Evolutionary conservation across 495 filamentous ascomycete species (phyloP).

Genomic region (Penicillium cataractarum): DNA sequence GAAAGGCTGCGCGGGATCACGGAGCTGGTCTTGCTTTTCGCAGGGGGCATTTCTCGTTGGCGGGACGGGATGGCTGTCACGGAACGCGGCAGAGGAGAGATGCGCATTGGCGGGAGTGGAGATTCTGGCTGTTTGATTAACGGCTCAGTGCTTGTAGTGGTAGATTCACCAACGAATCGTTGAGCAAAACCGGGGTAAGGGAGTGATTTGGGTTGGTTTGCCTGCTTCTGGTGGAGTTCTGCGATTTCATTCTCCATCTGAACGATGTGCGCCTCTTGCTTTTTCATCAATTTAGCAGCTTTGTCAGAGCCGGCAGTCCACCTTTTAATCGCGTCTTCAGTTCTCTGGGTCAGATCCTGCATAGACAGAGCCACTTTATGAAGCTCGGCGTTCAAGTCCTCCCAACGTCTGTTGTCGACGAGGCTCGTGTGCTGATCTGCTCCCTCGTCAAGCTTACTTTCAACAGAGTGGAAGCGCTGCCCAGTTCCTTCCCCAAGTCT

Average conservation of each 20-base stretch:
- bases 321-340: slow-evolving; percentile 5
- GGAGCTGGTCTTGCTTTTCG: not conserved
- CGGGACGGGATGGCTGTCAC: not conserved
- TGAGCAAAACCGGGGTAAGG: not conserved
- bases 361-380: slow-evolving; percentile 7
- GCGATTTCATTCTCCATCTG: slow-evolving; percentile 1
- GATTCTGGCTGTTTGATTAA: slow-evolving; percentile 3
- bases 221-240: not conserved
- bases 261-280: not conserved
- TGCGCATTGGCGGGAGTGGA: not conserved
- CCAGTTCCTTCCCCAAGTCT: slow-evolving; percentile 8
- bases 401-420: slow-evolving; percentile 15
- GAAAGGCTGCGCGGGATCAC: slow-evolving; percentile 18
- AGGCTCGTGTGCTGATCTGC: too few relatives aligned
- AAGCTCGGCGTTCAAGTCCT: slow-evolving; percentile 19
- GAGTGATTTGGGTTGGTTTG: not conserved
- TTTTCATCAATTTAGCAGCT: not conserved
- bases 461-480: slow-evolving; percentile 12
- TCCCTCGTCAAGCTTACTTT: slow-evolving; percentile 13
- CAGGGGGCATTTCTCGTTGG: not conserved
- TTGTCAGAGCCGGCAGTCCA: slow-evolving; percentile 7
- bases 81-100: not conserved
- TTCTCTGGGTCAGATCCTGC: slow-evolving; percentile 18
- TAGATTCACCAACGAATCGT: not conserved
- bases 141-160: slow-evolving; percentile 6